Base-by-base conservation (phyloP, 2,329 filamentous ascomycete species). In the Xylariales sp. region DNA sequence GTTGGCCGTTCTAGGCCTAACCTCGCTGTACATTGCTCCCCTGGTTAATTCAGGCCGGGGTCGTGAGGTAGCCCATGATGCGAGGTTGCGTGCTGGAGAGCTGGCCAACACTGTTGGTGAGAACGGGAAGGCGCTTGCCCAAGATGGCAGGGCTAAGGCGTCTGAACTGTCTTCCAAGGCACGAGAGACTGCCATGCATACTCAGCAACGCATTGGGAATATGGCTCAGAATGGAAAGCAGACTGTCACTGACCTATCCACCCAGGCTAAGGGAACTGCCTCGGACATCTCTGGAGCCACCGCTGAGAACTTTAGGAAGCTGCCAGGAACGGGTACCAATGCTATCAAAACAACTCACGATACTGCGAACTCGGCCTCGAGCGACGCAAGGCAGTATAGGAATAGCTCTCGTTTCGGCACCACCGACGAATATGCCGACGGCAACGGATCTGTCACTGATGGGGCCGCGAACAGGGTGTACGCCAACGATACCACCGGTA, bases 11-110 rank as follows among this genome's bases (percentile, higher is more conserved):
- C 10, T 39, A 4, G 36, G 36, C 12, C 9, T 39, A 11, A 39
- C 24, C 16, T 39, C 36, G 6, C n/a, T 39, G 8, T 39, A 39
- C 12, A 20, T 39, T n/a, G 27, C 15, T 9, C 24, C 36, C 8
- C 16, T 39, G 4, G 20, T 39, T 29, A 19, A 24, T 5, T 39
- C 36, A 20, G 25, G 25, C 2, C 36, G 36, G 14, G 36, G 36
- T 20, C 36, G 36, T 21, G 25, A 28, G n/a, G 24, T 22, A 6
- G 25, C 36, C 22, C 27, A 15, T 14, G 36, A 29, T 10, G 36
- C 36, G 12, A 28, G 36, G 14, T 16, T 15, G 15, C 36, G 18
- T 21, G 36, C 36, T 16, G 25, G 36, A 12, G 25, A 39, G 2
- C n/a, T 31, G 10, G 25, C 36, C 36, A 39, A 19, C 18, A 19